These are phyloP conservation scores for Calonectria henricotiae DNA, from an alignment of 2,329 filamentous ascomycete species.

Conservation along the genomic window DNA sequence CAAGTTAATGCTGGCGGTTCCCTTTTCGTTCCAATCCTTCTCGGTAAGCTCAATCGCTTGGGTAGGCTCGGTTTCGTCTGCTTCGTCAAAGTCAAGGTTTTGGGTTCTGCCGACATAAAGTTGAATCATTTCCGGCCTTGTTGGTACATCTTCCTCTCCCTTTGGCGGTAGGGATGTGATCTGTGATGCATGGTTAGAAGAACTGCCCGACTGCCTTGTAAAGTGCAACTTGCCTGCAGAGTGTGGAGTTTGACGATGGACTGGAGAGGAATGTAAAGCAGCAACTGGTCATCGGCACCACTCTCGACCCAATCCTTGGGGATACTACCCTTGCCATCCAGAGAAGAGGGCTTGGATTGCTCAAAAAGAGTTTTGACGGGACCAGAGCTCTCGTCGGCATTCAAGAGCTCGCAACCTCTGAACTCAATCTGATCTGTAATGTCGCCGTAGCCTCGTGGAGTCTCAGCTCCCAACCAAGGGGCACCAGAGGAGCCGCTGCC, in stretches of 20 bases:
- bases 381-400: slow-evolving; percentile 85
- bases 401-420: slow-evolving; percentile 87
- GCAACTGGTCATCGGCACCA: slow-evolving; percentile 96
- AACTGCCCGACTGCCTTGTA: background rate
- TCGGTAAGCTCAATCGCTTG: slow-evolving; percentile 84
- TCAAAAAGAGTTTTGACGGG: slow-evolving; percentile 83
- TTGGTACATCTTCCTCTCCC: slow-evolving; percentile 82
- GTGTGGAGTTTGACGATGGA: slow-evolving; percentile 92
- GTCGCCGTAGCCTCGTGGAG: slow-evolving; percentile 87
- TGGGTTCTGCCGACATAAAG: slow-evolving; percentile 91
- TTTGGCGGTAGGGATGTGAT: slow-evolving; percentile 85
- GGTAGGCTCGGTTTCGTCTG: slow-evolving; percentile 86
- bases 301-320: slow-evolving; percentile 92
- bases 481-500: slow-evolving; percentile 53
- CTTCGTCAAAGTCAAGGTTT: slow-evolving; percentile 95
- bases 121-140: slow-evolving; percentile 87
- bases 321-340: slow-evolving; percentile 68
- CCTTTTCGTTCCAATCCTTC: slow-evolving; percentile 86
- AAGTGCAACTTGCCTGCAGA: slow-evolving; percentile 69
- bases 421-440: slow-evolving; percentile 87
- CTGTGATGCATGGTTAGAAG: slow-evolving; percentile 64
- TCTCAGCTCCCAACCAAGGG: slow-evolving; percentile 81
- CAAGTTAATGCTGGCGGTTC: slow-evolving; percentile 80
- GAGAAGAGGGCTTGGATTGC: slow-evolving; percentile 75
- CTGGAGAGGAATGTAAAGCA: slow-evolving; percentile 93